Evolutionary conservation across 1,139 yeast species (phyloP), one percentile per base, ranked within the genome.

Genomic region (Saccharomyces hybrid): DNA sequence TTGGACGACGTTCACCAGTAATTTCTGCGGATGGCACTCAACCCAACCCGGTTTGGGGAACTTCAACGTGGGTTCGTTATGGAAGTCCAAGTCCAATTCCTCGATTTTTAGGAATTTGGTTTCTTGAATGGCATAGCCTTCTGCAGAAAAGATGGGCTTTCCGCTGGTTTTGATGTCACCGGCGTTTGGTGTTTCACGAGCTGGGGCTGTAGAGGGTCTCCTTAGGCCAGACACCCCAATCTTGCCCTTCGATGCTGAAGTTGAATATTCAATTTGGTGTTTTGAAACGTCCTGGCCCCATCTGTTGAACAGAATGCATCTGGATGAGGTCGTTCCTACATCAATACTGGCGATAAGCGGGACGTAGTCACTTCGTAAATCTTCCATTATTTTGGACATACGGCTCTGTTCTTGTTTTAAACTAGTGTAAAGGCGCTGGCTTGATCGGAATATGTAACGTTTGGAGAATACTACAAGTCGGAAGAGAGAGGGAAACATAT

Each of bases 261-360:
- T 86, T 52, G 87, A 80, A 69, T 86, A 88, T 70, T 90, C 97
- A 58, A 88, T 88, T 73, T 91, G 98, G 70, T 88, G 91, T 63
- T 86, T 86, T 55, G 96, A 90, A 42, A 88, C 77, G 61, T 90
- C 96, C 60, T 78, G 77, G 32, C 97, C 96, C 51, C 76, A 75
- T 60, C 79, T 80, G 64, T 83, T 78, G 73, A 91, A 91, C 53
- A 89, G 76, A 58, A 91, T 90, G 51, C 89, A 93, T 63, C 98
- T 78, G n/a, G 97, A 88, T 25, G 96, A 88, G 2, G 98, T 91
- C 48, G 98, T 90, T 48, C 98, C 98, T 53, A 89, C 89, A 70
- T 90, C 97, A 53, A 90, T 83, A 56, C 96, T 77, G 27, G 86
- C 89, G 51, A 86, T 76, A 54, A 84, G 73, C 1, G 86, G 84